Evolutionary conservation across 2,329 filamentous ascomycete species (phyloP), one percentile per base, ranked within the genome.

Genomic region (Elsinoe australis): DNA sequence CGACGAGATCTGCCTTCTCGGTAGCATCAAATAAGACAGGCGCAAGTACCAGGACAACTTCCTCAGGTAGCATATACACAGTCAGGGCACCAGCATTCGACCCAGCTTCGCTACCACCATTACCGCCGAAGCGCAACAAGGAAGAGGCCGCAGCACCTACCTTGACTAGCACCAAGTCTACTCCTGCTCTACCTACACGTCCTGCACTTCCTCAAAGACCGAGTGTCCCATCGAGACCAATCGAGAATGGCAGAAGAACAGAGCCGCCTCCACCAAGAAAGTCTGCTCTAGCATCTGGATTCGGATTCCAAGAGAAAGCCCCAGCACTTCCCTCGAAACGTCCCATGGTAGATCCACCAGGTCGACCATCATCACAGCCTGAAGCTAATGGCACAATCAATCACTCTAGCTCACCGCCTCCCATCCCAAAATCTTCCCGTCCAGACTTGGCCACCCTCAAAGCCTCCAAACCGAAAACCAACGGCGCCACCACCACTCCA

Each of bases 361-460:
- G n/a, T 12, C 19, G n/a, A 7, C 3, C 18, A 33, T 5, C 6
- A 17, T 29, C 26, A 31, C 5, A 5, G 14, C 7, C 4, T 15
- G 38, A 14, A n/a, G 55, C 55, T 7, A 32, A 47, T n/a, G 44
- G 31, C 19, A 56, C 55, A n/a, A n/a, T n/a, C 8, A 12, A 34
- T n/a, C 17, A 22, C 28, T 17, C 32, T 3, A 21, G 15, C 5
- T n/a, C 33, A 6, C 69, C 70, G 18, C 71, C 78, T 2, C 76
- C 77, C 1, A 60, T 81, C 8, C 78, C 78, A 5, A 56, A 69
- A 19, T 64, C 67, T 15, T 77, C 77, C 18, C 68, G 76, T 33
- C 78, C 78, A n/a, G 74, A 80, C 61, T 65, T 81, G 3, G 70
- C 73, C 5, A 71, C 74, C 34, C 64, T 80, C 14, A 70, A 75